phyloP scores from a whole-genome alignment of 106 monocot species.

The Amphibolis antarctica region DNA sequence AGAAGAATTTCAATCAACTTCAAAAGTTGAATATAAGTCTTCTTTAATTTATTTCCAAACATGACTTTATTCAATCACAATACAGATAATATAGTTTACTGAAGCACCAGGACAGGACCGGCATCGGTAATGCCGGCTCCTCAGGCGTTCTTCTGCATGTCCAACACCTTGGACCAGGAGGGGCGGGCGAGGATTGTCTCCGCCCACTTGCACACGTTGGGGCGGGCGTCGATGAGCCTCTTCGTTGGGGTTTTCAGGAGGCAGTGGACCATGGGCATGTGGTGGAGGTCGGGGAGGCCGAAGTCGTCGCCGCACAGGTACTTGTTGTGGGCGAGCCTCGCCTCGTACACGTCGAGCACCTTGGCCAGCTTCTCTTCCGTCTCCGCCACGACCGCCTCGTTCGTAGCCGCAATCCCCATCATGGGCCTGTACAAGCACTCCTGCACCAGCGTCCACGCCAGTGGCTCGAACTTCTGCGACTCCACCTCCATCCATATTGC shows the following conservation, averaged over 20 bases:
- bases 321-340: constrained; percentile 17
- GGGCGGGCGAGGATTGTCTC: neutral
- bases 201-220: constrained; percentile 3
- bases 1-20: too few species aligned
- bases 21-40: too few species aligned
- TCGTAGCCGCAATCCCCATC: neutral
- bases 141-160: too few species aligned
- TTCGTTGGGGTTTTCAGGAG: constrained; percentile 24
- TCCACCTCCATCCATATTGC: constrained; percentile 43
- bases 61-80: too few species aligned
- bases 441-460: constrained; percentile 14
- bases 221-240: constrained; percentile 3
- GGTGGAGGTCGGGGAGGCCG: constrained; percentile 37
- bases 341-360: constrained; percentile 47
- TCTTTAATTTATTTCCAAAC: too few species aligned
- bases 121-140: too few species aligned
- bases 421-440: constrained; percentile 24
- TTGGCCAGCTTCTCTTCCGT: constrained; percentile 21
- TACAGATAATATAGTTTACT: too few species aligned
- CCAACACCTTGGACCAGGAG: constrained; percentile 6
- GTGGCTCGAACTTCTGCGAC: constrained; percentile 27
- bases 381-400: constrained; percentile 10
- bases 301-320: constrained; percentile 33
- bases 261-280: constrained; percentile 11
- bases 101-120: too few species aligned